phyloP scores from a whole-genome alignment of 2,329 filamentous ascomycete species.

The Diplocarpon rosae region DNA sequence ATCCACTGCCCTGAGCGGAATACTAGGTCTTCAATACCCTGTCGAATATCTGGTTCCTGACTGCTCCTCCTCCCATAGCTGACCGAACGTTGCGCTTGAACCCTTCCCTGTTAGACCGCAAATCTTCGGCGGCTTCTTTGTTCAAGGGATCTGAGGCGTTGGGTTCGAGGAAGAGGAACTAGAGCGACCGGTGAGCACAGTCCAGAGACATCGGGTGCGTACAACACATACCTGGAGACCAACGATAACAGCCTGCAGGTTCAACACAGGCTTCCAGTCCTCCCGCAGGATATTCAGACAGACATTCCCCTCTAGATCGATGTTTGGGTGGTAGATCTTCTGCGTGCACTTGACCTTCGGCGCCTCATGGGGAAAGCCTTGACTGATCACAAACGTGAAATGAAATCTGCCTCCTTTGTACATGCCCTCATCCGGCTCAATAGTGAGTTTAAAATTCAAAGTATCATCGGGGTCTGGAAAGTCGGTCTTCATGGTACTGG shows the following conservation, averaged over 20 bases:
- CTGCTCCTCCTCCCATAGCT: slow-evolving; percentile 69
- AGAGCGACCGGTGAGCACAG: slow-evolving; percentile 12
- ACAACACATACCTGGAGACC: slow-evolving; percentile 60
- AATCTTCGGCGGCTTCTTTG: slow-evolving; percentile 91
- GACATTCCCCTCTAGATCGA: slow-evolving; percentile 94
- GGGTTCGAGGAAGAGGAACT: slow-evolving; percentile 96
- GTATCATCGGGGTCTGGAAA: slow-evolving; percentile 80
- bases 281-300: slow-evolving; percentile 95
- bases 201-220: background rate
- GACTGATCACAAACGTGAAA: slow-evolving; percentile 86
- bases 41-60: slow-evolving; percentile 67
- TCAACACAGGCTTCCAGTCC: slow-evolving; percentile 98
- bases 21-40: slow-evolving; percentile 50
- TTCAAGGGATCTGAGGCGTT: slow-evolving; percentile 97
- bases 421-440: slow-evolving; percentile 75
- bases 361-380: slow-evolving; percentile 93
- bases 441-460: slow-evolving; percentile 70
- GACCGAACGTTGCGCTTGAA: slow-evolving; percentile 87
- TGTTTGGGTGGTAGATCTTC: slow-evolving; percentile 99
- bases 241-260: slow-evolving; percentile 92
- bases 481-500: slow-evolving; percentile 67
- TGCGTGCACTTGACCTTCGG: slow-evolving; percentile 95
- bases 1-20: slow-evolving; percentile 3
- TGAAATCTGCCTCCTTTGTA: slow-evolving; percentile 83
- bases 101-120: slow-evolving; percentile 71